Conservation (phyloP, 768 basidiomycete genomes). For the Amanita exitialis region DNA sequence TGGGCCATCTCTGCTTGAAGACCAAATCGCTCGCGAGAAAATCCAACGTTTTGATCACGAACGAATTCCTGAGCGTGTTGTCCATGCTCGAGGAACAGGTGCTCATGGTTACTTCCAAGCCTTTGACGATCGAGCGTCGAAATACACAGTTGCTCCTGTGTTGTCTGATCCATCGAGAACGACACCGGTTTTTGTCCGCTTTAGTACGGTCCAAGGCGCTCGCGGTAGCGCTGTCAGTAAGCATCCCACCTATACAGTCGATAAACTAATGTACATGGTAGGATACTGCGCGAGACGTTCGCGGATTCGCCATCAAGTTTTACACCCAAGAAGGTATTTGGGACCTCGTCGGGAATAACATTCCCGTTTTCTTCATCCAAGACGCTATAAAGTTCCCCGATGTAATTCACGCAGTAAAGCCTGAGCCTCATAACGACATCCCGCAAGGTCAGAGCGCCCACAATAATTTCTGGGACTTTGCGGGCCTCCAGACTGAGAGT, state of each 20-base stretch:
- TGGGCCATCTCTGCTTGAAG: conserved; percentile 74
- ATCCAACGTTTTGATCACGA: conserved; percentile 80
- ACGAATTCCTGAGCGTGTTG: conserved; percentile 81
- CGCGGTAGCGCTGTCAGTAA: conserved; percentile 80
- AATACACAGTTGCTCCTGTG: conserved; percentile 61
- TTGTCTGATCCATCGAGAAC: conserved; percentile 63
- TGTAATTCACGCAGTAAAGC: conserved; percentile 75
- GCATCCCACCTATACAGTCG: too few relatives aligned
- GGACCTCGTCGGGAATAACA: conserved; percentile 82
- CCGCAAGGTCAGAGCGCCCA: conserved; percentile 62
- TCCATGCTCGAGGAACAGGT: conserved; percentile 61
- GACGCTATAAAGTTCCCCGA: conserved; percentile 83
- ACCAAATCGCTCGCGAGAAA: conserved; percentile 67
- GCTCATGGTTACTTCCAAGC: conserved; percentile 83
- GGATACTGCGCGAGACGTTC: conserved; percentile 76
- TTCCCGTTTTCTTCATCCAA: conserved; percentile 78
- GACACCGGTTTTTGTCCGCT: conserved; percentile 75
- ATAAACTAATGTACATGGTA: too few relatives aligned
- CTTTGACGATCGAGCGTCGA: conserved; percentile 53
- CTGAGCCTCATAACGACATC: conserved; percentile 78
- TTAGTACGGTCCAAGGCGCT: conserved; percentile 79
- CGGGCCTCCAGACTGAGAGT: conserved; percentile 53
- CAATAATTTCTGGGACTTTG: conserved; percentile 87
- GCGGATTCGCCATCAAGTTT: conserved; percentile 79
- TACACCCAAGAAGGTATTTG: conserved; percentile 82